Conservation (phyloP, 805 yeast species). For the Ogataea kodamae region DNA sequence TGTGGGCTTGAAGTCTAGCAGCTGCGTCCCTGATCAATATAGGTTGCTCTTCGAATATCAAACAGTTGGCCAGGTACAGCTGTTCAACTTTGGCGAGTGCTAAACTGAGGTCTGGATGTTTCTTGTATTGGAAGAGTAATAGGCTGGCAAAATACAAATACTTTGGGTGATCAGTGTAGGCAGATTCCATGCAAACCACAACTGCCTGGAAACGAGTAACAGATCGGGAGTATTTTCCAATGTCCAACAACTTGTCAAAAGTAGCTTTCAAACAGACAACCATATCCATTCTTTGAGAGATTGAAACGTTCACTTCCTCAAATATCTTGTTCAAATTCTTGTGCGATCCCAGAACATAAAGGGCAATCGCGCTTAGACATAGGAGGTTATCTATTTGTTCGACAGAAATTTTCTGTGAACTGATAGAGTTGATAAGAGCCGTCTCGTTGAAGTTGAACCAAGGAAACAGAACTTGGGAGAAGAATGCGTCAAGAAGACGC, state of each 20-base stretch:
- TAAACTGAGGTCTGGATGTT: slow-evolving; percentile 1
- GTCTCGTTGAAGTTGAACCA: slow-evolving; percentile 10
- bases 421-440: slow-evolving; percentile 4
- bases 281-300: slow-evolving; percentile 3
- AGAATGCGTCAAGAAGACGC: slow-evolving; percentile 7
- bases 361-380: slow-evolving; percentile 12
- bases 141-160: slow-evolving; percentile 10
- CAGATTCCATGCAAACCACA: slow-evolving; percentile 13
- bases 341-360: slow-evolving; percentile 7
- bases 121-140: slow-evolving; percentile 9
- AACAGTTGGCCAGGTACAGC: slow-evolving; percentile 15
- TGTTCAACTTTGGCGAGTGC: slow-evolving; percentile 12
- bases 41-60: slow-evolving; percentile 15
- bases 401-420: slow-evolving; percentile 5
- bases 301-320: background rate
- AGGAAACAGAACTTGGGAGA: background rate
- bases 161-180: slow-evolving; percentile 8
- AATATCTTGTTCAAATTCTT: background rate
- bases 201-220: slow-evolving; percentile 17
- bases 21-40: slow-evolving; percentile 4
- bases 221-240: slow-evolving; percentile 14
- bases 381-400: slow-evolving; percentile 19
- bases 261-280: slow-evolving; percentile 1
- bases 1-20: background rate
- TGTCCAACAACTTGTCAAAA: slow-evolving; percentile 11